Conservation (phyloP, 176 grass and related monocot genomes). For the Cenchrus fungigraminus region DNA sequence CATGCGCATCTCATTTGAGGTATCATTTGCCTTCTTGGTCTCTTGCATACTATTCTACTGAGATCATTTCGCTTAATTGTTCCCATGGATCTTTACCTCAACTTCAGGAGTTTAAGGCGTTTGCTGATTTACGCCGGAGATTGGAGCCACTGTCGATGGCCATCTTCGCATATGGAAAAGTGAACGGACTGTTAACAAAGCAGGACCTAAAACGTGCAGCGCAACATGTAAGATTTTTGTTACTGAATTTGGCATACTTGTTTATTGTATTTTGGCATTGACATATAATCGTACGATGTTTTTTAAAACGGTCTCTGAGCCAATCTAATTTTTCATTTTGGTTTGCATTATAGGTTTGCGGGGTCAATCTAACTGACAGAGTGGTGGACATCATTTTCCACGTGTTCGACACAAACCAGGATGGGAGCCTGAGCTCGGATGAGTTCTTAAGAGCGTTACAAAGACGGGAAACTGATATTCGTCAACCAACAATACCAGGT, state of each 20-base stretch:
- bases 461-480: conserved; percentile 67
- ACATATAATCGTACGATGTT: not conserved
- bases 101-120: conserved; percentile 86
- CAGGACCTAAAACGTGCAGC: conserved; percentile 82
- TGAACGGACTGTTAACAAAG: conserved; percentile 84
- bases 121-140: conserved; percentile 78
- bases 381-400: conserved; percentile 88
- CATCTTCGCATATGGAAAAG: conserved; percentile 81
- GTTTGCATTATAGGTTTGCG: conserved; percentile 65
- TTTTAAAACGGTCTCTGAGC: not conserved
- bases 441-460: conserved; percentile 85
- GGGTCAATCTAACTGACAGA: conserved; percentile 64
- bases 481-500: conserved; percentile 51
- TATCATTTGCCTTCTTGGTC: conserved; percentile 33
- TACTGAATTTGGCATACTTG: not conserved
- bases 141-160: conserved; percentile 71
- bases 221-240: conserved; percentile 62
- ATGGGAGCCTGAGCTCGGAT: conserved; percentile 71
- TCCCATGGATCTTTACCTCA: conserved; percentile 20
- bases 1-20: conserved; percentile 80
- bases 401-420: conserved; percentile 75
- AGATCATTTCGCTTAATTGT: not conserved
- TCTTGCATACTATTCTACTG: not conserved
- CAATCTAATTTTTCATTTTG: not conserved
- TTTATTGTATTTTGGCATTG: not conserved